These are phyloP conservation scores for Chamaecrista fasciculata DNA, from an alignment of 306 rosid species.

Conservation along the genomic window DNA sequence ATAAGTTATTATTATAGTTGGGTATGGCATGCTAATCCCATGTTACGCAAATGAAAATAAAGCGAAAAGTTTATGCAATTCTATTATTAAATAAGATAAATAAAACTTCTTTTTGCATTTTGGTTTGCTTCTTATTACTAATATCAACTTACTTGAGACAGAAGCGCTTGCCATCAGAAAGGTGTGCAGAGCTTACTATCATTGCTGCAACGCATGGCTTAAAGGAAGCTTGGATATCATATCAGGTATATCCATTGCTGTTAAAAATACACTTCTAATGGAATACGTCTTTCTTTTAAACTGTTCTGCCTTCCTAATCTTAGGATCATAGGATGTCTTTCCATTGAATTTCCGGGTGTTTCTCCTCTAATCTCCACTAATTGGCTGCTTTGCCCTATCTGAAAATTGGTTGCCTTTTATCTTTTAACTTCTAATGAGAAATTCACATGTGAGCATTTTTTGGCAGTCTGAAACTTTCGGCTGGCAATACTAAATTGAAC, in stretches of 20 bases:
- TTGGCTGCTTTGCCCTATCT: not conserved
- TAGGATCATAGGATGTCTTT: too few relatives aligned
- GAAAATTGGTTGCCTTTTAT: constrained; percentile 4
- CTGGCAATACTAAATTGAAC: not conserved
- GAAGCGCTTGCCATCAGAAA: constrained; percentile 85
- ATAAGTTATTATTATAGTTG: not conserved
- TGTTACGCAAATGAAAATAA: constrained; percentile 18
- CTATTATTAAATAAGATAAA: not conserved
- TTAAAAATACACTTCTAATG: constrained; percentile 11
- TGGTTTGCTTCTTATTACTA: constrained; percentile 11
- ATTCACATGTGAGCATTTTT: constrained; percentile 1
- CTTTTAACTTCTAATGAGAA: constrained; percentile 12
- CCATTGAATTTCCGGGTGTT: too few relatives aligned
- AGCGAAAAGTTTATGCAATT: not conserved
- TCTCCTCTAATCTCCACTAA: not conserved
- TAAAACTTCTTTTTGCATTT: constrained; percentile 6
- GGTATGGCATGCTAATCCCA: constrained; percentile 19
- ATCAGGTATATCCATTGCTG: constrained; percentile 59
- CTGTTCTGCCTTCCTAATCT: constrained; percentile 1
- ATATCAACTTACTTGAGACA: constrained; percentile 30
- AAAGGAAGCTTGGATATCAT: constrained; percentile 96
- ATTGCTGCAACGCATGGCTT: constrained; percentile 86
- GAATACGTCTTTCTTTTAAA: not conserved
- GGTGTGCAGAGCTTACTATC: constrained; percentile 83
- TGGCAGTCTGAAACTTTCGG: constrained; percentile 13